Conservation (phyloP, 495 filamentous ascomycete species). For the Trichoderma asperelloides region DNA sequence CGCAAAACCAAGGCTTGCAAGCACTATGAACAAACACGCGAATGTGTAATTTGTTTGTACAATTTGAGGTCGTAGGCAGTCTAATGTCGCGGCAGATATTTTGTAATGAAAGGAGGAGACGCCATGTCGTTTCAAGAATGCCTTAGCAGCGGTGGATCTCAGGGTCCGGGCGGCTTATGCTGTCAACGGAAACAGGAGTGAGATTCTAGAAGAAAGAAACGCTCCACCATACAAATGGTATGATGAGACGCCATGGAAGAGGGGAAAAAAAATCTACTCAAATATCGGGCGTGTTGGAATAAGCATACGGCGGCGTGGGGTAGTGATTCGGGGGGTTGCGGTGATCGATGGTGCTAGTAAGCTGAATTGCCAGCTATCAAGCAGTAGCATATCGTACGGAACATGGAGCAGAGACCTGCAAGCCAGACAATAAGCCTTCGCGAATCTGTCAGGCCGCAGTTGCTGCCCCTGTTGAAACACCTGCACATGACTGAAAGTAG, state of each 20-base stretch:
- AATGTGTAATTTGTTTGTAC: not conserved
- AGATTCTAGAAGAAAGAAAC: not conserved
- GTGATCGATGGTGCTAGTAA: not conserved
- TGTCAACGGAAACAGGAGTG: not conserved
- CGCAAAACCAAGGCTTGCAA: not conserved
- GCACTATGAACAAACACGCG: not conserved
- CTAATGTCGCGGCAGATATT: not conserved
- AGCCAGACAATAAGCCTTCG: not conserved
- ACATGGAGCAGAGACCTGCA: not conserved
- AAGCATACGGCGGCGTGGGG: slow-evolving; percentile 5
- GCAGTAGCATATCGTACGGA: not conserved
- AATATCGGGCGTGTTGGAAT: not conserved
- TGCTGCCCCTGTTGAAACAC: not conserved
- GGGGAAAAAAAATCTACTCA: not conserved
- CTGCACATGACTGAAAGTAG: not conserved
- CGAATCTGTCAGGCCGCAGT: slow-evolving; percentile 1
- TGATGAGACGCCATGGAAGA: not conserved
- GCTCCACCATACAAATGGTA: not conserved
- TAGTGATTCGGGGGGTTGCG: not conserved
- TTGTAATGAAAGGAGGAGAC: slow-evolving; percentile 2
- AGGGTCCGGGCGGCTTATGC: not conserved
- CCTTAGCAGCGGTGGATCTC: not conserved
- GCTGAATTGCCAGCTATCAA: not conserved
- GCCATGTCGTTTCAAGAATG: slow-evolving; percentile 7
- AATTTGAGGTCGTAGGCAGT: not conserved